Evolutionary conservation across 306 rosid genomes (phyloP), one percentile per base, ranked within the genome.

Genomic region (Castanea sativa): DNA sequence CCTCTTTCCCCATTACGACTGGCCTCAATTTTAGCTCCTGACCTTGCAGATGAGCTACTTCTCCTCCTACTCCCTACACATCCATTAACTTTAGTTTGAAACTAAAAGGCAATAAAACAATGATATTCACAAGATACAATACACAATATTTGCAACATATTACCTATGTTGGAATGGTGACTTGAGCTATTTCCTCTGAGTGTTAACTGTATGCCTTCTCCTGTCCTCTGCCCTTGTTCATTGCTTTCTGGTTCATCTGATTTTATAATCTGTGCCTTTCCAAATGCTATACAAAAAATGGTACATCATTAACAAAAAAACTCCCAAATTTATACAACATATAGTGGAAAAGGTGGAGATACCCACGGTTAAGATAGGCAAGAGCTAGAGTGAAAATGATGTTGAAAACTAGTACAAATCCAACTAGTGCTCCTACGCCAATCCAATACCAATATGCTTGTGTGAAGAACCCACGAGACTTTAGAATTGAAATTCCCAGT

Each of bases 401-500:
- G 63, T 86, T 86, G 71, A 86, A 79, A 15, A 86, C 49, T 14
- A 86, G 25, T 29, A 77, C 41, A 16, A 71, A 86, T 72, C 86
- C 86, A 45, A 79, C 2, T 8, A 67, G 30, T 20, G 86, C 89
- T 63, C 76, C 89, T 59, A 80, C 80, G 30, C 86, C 86, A 32
- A 86, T 64, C 89, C 89, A 86, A 61, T 83, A 86, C 89, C 89
- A 86, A 32, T 55, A 23, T n/a, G 86, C 82, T 68, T 86, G 57
- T 23, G 73, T 1, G 68, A 79, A 83, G 69, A 82, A 56, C 55
- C 82, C 84, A 0, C 84, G 82, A 32, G 88, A 79, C 78, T 79
- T 82, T 58, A 85, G 29, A 12, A 85, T 49, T 65, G 16, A 7
- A 73, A 82, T 32, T 60, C 88, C 88, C n/a, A 85, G 59, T 0